These are phyloP conservation scores for Centaurea solstitialis DNA, from an alignment of 129 eudicot genomes.

Conservation along the genomic window DNA sequence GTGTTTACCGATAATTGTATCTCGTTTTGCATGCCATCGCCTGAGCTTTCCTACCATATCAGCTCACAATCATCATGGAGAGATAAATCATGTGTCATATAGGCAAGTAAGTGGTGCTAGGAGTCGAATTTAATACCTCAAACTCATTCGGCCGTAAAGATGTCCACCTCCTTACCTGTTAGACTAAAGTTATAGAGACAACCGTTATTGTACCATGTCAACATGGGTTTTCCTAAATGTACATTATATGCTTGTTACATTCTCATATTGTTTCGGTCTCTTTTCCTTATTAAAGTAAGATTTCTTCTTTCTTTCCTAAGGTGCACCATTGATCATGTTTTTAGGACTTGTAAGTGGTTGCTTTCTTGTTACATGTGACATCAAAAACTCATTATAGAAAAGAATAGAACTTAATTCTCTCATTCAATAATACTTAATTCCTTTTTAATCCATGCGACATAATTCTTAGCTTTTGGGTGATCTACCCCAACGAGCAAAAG, in stretches of 20 bases:
- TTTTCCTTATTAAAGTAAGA: neutral
- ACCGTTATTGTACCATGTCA: neutral
- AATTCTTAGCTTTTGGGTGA: conserved; percentile 10
- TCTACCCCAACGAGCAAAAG: conserved; percentile 10
- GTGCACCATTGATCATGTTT: conserved; percentile 1
- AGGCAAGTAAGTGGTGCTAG: neutral
- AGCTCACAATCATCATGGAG: neutral
- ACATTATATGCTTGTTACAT: neutral
- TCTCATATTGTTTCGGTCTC: neutral
- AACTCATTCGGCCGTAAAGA: neutral
- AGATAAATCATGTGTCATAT: neutral
- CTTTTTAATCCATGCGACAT: conserved; percentile 15
- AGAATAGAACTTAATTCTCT: conserved; percentile 19
- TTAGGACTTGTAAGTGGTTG: conserved; percentile 10
- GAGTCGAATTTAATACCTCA: neutral
- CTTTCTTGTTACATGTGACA: conserved; percentile 39
- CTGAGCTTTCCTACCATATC: too few species aligned
- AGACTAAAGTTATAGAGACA: neutral
- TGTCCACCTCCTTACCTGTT: neutral
- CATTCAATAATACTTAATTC: neutral
- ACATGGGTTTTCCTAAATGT: neutral
- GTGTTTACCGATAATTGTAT: neutral
- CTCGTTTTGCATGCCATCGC: neutral
- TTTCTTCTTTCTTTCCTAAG: neutral
- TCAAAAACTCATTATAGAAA: conserved; percentile 24